Conservation (phyloP, 2,329 filamentous ascomycete genomes). For the Cadophora luteo-olivacea region DNA sequence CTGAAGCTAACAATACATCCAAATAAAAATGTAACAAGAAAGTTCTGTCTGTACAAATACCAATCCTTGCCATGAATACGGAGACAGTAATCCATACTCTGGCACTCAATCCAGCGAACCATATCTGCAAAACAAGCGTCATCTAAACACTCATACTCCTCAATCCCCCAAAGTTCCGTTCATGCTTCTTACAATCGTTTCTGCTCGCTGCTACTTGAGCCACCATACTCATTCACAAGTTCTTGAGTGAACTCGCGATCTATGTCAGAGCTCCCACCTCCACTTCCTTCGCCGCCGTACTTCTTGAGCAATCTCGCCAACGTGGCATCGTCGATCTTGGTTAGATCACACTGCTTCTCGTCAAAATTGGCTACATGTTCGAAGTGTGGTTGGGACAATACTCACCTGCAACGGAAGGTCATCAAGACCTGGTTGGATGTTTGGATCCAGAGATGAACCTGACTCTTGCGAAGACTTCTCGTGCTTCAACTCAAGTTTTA, state of each 20-base stretch:
- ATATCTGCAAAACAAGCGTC: constrained; percentile 8
- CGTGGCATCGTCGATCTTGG: constrained; percentile 1
- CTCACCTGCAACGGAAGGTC: constrained; percentile 4
- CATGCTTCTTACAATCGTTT: background rate
- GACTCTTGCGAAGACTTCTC: background rate
- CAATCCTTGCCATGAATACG: constrained; percentile 10
- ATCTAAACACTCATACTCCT: background rate
- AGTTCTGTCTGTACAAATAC: constrained; percentile 13
- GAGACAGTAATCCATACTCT: constrained; percentile 15
- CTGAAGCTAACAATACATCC: constrained; percentile 14
- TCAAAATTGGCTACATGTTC: background rate
- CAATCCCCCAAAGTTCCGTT: background rate
- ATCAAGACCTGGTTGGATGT: constrained; percentile 3
- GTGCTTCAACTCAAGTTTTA: background rate
- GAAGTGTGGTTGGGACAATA: background rate
- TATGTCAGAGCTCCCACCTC: background rate
- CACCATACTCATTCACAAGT: background rate
- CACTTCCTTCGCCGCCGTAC: background rate
- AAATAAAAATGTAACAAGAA: constrained; percentile 9
- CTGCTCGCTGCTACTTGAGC: background rate
- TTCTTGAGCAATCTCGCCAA: constrained; percentile 5
- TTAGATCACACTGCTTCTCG: constrained; percentile 1
- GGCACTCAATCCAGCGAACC: constrained; percentile 16
- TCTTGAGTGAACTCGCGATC: background rate
- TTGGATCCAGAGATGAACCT: background rate